Evolutionary conservation across 805 yeast species (phyloP).

Genomic region (Teunomyces cretensis): DNA sequence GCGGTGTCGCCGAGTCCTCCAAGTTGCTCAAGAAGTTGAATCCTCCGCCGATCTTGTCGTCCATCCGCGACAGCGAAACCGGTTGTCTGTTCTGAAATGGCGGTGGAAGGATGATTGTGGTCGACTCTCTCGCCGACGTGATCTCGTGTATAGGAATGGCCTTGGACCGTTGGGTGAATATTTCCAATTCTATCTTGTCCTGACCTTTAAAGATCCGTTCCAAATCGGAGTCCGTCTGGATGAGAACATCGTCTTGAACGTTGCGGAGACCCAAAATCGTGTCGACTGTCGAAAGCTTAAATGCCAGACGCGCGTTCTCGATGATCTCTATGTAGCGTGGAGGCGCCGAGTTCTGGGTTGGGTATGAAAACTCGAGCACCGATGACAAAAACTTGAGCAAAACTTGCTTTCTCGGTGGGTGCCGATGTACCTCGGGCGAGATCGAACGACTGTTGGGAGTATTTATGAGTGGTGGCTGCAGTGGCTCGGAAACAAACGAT

Average conservation of each 20-base stretch:
- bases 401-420: conserved; percentile 25
- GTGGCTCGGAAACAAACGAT: background rate
- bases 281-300: conserved; percentile 33
- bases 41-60: background rate
- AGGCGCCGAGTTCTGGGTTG: conserved; percentile 65
- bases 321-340: conserved; percentile 79
- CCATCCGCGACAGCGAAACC: background rate
- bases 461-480: background rate
- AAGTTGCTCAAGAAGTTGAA: conserved; percentile 21
- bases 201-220: conserved; percentile 36
- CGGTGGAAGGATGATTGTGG: conserved; percentile 35
- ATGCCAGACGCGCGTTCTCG: conserved; percentile 73
- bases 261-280: conserved; percentile 28
- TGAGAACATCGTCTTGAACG: conserved; percentile 20
- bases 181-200: conserved; percentile 35
- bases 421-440: background rate
- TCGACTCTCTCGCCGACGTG: conserved; percentile 23
- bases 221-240: conserved; percentile 35
- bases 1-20: conserved; percentile 21
- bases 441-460: conserved; percentile 3
- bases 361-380: conserved; percentile 63
- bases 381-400: conserved; percentile 52
- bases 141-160: conserved; percentile 38
- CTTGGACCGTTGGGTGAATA: conserved; percentile 32
- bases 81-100: conserved; percentile 22